Evolutionary conservation across 2,329 filamentous ascomycete genomes (phyloP).

Genomic region (Paramyrothecium roridum): DNA sequence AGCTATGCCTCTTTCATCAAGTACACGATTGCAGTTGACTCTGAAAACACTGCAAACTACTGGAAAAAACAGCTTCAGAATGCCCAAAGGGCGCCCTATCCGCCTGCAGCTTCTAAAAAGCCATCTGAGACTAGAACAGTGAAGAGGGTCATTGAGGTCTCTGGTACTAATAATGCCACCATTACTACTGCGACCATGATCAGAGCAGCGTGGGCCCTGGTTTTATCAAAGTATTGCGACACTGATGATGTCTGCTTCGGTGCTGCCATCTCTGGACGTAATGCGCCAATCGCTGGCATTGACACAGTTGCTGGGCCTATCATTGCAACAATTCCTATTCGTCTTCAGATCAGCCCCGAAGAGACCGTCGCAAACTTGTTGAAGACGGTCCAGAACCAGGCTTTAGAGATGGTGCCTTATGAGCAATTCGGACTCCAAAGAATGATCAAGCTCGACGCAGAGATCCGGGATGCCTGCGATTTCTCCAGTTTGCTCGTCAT

Average conservation of each 20-base stretch:
- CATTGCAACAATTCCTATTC: slow-evolving; percentile 25
- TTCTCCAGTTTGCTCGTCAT: slow-evolving; percentile 30
- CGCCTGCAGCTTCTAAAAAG: neutral
- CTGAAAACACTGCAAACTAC: slow-evolving; percentile 16
- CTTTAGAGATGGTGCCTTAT: slow-evolving; percentile 3
- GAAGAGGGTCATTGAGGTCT: neutral
- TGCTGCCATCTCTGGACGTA: slow-evolving; percentile 21
- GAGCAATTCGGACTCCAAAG: slow-evolving; percentile 57
- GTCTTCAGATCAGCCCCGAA: slow-evolving; percentile 4
- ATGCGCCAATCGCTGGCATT: slow-evolving; percentile 19
- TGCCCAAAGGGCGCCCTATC: neutral
- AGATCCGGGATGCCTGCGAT: slow-evolving; percentile 48
- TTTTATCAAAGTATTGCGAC: slow-evolving; percentile 14
- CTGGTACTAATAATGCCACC: neutral
- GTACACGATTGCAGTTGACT: slow-evolving; percentile 31
- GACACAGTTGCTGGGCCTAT: slow-evolving; percentile 22
- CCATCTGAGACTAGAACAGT: neutral
- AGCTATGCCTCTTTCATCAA: slow-evolving; percentile 38
- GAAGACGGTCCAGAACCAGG: neutral
- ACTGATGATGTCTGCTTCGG: slow-evolving; percentile 20
- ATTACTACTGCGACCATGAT: slow-evolving; percentile 15
- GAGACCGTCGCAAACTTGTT: neutral
- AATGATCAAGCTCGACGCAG: slow-evolving; percentile 49
- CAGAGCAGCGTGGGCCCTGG: slow-evolving; percentile 20
- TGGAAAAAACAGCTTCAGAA: slow-evolving; percentile 36